A percentile compares a stretch with the other conserved stretches of the same genome.
Conservation (phyloP, 2,329 filamentous ascomycete genomes). For the Pseudopithomyces chartarum region DNA sequence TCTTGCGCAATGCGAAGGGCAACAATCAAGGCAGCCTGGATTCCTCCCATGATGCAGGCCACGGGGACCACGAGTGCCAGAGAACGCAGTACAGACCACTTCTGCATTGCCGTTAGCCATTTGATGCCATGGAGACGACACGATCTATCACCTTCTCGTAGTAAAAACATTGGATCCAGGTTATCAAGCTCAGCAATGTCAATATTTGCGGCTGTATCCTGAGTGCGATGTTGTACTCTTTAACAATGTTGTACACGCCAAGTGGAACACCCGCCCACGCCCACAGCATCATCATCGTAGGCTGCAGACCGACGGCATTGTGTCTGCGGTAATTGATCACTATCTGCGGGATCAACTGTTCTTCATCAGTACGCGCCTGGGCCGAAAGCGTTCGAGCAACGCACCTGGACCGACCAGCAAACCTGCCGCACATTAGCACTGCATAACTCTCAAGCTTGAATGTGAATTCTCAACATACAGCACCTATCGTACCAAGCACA, state of each 20-base stretch:
- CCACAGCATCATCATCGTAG: slow-evolving; percentile 75
- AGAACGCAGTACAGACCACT: slow-evolving; percentile 59
- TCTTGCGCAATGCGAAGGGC: slow-evolving; percentile 54
- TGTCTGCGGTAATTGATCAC: slow-evolving; percentile 70
- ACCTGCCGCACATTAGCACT: slow-evolving; percentile 36
- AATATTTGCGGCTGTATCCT: slow-evolving; percentile 63
- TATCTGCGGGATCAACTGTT: slow-evolving; percentile 70
- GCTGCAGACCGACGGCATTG: slow-evolving; percentile 67
- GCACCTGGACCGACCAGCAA: slow-evolving; percentile 69
- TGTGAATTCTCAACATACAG: slow-evolving; percentile 46
- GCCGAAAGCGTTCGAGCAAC: background rate
- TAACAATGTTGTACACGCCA: slow-evolving; percentile 64
- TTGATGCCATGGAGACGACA: background rate
- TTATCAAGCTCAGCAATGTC: slow-evolving; percentile 56
- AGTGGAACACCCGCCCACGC: slow-evolving; percentile 70
- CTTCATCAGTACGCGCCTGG: slow-evolving; percentile 6
- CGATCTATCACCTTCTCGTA: slow-evolving; percentile 49
- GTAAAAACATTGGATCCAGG: slow-evolving; percentile 62
- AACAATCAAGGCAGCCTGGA: slow-evolving; percentile 65
- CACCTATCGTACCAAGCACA: slow-evolving; percentile 63
- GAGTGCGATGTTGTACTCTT: slow-evolving; percentile 59
- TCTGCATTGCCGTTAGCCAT: slow-evolving; percentile 40
- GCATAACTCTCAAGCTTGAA: background rate
- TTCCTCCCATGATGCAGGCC: slow-evolving; percentile 61
- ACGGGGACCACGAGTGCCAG: slow-evolving; percentile 57